Base-by-base conservation (phyloP, 1,284 basidiomycete genomes). In the Apiotrichum sp. region DNA sequence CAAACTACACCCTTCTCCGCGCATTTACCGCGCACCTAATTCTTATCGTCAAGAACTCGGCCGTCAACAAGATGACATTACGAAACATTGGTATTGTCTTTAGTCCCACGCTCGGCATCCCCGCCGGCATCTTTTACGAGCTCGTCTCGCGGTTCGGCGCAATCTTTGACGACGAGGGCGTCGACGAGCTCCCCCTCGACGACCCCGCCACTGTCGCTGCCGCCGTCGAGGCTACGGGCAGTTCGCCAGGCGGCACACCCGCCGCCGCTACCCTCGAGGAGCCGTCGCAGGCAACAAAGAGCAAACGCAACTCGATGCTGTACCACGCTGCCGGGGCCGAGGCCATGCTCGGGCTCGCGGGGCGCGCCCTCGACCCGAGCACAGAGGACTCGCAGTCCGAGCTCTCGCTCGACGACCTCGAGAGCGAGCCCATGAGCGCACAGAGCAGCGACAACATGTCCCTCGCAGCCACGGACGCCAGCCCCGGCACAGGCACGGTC, bases 31-130 rank as follows among this genome's bases (percentile, higher is more conserved):
- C 92, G n/a, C 93, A 98, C 75, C 80, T 99, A 55, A 96, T 97
- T 68, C 82, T 93, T 54, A 89, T 99, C 66, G 92, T 97, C 47
- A 86, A 92, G 73, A 92, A 96, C 71, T 84, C 90, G 13, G 73
- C 83, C 45, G 79, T 87, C 58, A 98, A 98, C 84, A 98, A 96
- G 81, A 99, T 99, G 96, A 96, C 89, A 45, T 87, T 98, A 83
- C 85, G 93, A 38, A 99, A 99, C 71, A 91, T 98, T 33, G 93
- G 93, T 22, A 98, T 99, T 61, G 95, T 98, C 34, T 97, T 96
- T 77, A 92, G 89, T 62, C 93, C 93, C 3, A 96, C 93, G 1
- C 80, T 97, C 7, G 91, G 90, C 39, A 95, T 97, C 63, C 93
- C 93, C 13, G 93, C 92, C 0, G 92, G 91, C 6, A 88, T 96